Base-by-base conservation (phyloP, 2,329 filamentous ascomycete species). In the Colletotrichum tabaci region DNA sequence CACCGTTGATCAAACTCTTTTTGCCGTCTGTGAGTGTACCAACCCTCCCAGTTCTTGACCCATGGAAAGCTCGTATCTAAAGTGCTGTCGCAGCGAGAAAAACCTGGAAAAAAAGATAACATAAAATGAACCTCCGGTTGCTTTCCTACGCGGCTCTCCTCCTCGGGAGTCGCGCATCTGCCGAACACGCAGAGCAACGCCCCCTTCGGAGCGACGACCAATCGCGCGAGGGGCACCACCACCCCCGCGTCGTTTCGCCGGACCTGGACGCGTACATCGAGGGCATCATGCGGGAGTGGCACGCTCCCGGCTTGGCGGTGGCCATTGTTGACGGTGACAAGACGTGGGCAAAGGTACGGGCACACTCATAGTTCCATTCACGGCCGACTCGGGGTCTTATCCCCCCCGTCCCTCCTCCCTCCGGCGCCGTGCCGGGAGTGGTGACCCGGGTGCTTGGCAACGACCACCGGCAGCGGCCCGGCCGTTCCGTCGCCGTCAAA, bases 251-350 rank as follows among this genome's bases (percentile, higher is more conserved):
- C 6, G 44, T 68, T 3, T 71, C 68, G n/a, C 15, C 35, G 0
- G 58, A 44, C 18, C 58, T 67, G 6, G 16, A 62, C 13, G 50
- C 38, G 2, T 68, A 58, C 60, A 75, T 82, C 6, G 69, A 78
- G 23, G 74, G 77, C 5, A 73, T 79, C 2, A 77, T 84, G 67
- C 56, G 80, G 2, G 61, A 78, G 61, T 84, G 80, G 77, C 78
- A 85, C 66, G 79, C 83, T 4, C 83, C 84, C 2, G 84, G 83
- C 0, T 67, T 86, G 10, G 77, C 84, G 2, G 78, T 87, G 18
- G 81, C 82, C 0, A 75, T 86, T 12, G 75, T 85, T 18, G 78
- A 84, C 46, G 79, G 80, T 0, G 76, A 84, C 12, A 72, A 80
- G 16, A 81, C 79, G 4, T 81, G 76, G 75, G 70, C 80, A 9